phyloP scores from a whole-genome alignment of 371 early-diverging fungal genomes.

The Coemansia sp. region DNA sequence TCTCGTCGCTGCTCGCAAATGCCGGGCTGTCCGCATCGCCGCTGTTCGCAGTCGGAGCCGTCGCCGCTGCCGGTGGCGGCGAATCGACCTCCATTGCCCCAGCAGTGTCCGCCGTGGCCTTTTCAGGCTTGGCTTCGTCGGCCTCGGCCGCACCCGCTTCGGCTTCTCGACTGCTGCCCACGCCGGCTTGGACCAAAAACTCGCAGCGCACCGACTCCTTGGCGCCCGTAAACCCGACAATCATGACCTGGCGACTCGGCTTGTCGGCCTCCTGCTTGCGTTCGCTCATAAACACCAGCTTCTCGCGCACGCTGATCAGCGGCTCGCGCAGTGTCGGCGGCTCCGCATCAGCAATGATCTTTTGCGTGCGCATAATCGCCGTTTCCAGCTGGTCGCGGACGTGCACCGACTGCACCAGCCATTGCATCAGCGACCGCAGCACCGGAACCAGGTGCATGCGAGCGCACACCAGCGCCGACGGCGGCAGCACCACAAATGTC shows the following conservation, averaged over 20 bases:
- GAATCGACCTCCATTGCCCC: constrained; percentile 12
- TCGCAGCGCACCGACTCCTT: constrained; percentile 44
- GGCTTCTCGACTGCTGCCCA: not conserved
- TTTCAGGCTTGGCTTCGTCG: too few species aligned
- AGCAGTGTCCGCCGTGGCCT: too few species aligned
- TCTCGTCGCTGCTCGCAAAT: constrained; percentile 1
- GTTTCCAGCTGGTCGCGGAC: constrained; percentile 40
- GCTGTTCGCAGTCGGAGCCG: too few species aligned
- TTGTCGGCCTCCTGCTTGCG: constrained; percentile 4
- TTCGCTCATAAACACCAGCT: constrained; percentile 29
- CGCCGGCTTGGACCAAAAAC: constrained; percentile 36
- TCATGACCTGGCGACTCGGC: constrained; percentile 28
- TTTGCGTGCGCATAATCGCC: constrained; percentile 36
- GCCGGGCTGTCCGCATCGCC: not conserved
- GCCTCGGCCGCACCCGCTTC: not conserved
- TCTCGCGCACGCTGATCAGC: constrained; percentile 34
- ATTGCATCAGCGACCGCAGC: constrained; percentile 44
- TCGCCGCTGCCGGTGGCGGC: not conserved
- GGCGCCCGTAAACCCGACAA: constrained; percentile 43
- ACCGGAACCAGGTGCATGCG: constrained; percentile 27
- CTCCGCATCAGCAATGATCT: constrained; percentile 14
- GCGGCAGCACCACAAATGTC: constrained; percentile 33
- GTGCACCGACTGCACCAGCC: constrained; percentile 43
- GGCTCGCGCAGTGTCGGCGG: constrained; percentile 9
- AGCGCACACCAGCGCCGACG: constrained; percentile 34